Evolutionary conservation across 2,329 filamentous ascomycete genomes (phyloP).

Genomic region (Colletotrichum gloeosporioides): DNA sequence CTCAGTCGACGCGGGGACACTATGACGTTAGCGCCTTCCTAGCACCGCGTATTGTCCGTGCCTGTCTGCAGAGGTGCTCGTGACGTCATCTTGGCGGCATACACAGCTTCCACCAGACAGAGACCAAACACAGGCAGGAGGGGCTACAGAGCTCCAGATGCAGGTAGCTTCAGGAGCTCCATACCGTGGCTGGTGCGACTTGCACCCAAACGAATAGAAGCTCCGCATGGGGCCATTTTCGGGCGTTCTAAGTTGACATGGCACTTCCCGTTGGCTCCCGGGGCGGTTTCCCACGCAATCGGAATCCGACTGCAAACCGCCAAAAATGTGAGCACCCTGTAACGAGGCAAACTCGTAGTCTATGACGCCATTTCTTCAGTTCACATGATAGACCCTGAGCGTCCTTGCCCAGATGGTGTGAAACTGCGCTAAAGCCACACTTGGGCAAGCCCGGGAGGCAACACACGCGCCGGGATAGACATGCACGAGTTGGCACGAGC

Average conservation of each 20-base stretch:
- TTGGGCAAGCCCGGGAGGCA: constrained; percentile 4
- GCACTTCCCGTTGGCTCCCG: not conserved
- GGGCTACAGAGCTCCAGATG: not conserved
- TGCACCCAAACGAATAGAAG: not conserved
- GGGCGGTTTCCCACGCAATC: not conserved
- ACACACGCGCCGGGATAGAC: constrained; percentile 9
- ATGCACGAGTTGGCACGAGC: not conserved
- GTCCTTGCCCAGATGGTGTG: constrained; percentile 18
- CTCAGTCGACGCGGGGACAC: not conserved
- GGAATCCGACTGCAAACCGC: not conserved
- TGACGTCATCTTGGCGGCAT: constrained; percentile 2
- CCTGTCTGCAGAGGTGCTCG: not conserved
- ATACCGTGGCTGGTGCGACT: constrained; percentile 12
- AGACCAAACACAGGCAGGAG: not conserved
- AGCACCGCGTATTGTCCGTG: not conserved
- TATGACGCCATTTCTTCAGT: constrained; percentile 21
- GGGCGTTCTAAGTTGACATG: constrained; percentile 3
- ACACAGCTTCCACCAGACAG: not conserved
- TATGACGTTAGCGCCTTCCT: constrained; percentile 12
- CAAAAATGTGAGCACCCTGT: not conserved
- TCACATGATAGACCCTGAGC: constrained; percentile 24
- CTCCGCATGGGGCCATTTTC: constrained; percentile 3
- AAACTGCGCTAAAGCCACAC: constrained; percentile 17
- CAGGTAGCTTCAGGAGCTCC: constrained; percentile 6
- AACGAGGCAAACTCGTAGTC: not conserved